Percentiles rank a stretch among this genome's conserved stretches.
These are phyloP conservation scores for Scytalidium sp. DNA, from an alignment of 2,329 filamentous ascomycete species.

Conservation along the genomic window DNA sequence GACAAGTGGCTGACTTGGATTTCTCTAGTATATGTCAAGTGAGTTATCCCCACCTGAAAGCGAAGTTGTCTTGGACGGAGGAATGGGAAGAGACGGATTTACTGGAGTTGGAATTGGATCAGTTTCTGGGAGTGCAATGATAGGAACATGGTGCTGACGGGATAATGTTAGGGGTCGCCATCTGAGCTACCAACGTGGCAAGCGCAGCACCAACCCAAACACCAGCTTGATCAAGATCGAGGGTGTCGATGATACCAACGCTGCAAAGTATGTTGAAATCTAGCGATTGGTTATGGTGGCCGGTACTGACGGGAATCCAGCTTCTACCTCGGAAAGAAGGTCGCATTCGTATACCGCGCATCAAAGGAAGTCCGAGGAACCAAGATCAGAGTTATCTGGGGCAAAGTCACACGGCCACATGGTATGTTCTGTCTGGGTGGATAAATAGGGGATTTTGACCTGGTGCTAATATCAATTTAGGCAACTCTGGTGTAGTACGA, in stretches of 20 bases:
- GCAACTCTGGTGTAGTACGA: slow-evolving; percentile 97
- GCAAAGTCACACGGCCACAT: slow-evolving; percentile 95
- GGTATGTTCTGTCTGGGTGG: slow-evolving; percentile 52
- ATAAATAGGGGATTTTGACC: neutral
- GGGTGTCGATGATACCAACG: slow-evolving; percentile 87
- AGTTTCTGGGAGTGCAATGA: slow-evolving; percentile 2
- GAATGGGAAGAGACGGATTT: slow-evolving; percentile 9
- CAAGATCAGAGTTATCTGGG: slow-evolving; percentile 99
- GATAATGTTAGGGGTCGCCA: slow-evolving; percentile 76
- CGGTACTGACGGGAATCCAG: slow-evolving; percentile 21
- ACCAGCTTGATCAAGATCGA: slow-evolving; percentile 98
- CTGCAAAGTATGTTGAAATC: slow-evolving; percentile 68
- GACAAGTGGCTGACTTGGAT: slow-evolving; percentile 25
- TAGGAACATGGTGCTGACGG: slow-evolving; percentile 15
- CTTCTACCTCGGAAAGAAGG: slow-evolving; percentile 99
- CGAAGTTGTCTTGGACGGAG: neutral
- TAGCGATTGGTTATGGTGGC: neutral
- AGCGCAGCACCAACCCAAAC: slow-evolving; percentile 86
- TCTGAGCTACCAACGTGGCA: slow-evolving; percentile 95
- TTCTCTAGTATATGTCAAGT: slow-evolving; percentile 81
- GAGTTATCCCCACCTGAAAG: slow-evolving; percentile 46
- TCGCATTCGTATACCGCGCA: slow-evolving; percentile 97
- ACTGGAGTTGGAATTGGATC: neutral
- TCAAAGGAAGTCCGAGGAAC: slow-evolving; percentile 93
- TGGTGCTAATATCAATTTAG: slow-evolving; percentile 40